Conservation (phyloP, 805 yeast species). For the Kuraishia hungarica region DNA sequence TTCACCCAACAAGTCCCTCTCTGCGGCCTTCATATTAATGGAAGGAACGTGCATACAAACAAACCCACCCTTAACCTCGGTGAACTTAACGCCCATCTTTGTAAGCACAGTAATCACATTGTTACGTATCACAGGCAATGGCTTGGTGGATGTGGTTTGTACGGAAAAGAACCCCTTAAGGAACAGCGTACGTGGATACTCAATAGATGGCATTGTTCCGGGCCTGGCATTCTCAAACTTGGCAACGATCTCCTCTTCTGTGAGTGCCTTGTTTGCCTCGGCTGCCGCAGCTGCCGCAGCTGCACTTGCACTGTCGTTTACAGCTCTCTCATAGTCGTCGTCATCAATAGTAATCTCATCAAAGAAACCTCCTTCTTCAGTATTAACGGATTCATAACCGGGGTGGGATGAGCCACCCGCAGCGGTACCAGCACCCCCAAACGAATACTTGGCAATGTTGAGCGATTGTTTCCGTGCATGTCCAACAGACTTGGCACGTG, state of each 20-base stretch:
- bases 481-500: constrained; percentile 84
- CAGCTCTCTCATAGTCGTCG: constrained; percentile 13
- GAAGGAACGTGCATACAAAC: constrained; percentile 67
- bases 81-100: constrained; percentile 68
- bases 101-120: constrained; percentile 73
- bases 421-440: neutral
- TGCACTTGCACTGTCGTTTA: neutral
- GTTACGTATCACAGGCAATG: constrained; percentile 79
- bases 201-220: constrained; percentile 88
- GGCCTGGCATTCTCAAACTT: constrained; percentile 48
- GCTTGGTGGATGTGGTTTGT: constrained; percentile 90
- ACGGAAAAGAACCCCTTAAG: constrained; percentile 91
- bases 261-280: constrained; percentile 19
- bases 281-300: neutral
- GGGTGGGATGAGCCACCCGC: too few species aligned
- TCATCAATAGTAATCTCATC: constrained; percentile 45
- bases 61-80: constrained; percentile 92
- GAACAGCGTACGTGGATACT: constrained; percentile 83
- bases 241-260: constrained; percentile 38
- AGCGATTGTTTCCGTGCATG: constrained; percentile 61
- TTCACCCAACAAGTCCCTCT: neutral
- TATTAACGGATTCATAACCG: too few species aligned
- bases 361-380: constrained; percentile 44
- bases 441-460: constrained; percentile 16
- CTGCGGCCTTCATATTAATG: constrained; percentile 11